Evolutionary conservation across 1,284 basidiomycete species (phyloP).

Genomic region (Apiotrichum sp.): DNA sequence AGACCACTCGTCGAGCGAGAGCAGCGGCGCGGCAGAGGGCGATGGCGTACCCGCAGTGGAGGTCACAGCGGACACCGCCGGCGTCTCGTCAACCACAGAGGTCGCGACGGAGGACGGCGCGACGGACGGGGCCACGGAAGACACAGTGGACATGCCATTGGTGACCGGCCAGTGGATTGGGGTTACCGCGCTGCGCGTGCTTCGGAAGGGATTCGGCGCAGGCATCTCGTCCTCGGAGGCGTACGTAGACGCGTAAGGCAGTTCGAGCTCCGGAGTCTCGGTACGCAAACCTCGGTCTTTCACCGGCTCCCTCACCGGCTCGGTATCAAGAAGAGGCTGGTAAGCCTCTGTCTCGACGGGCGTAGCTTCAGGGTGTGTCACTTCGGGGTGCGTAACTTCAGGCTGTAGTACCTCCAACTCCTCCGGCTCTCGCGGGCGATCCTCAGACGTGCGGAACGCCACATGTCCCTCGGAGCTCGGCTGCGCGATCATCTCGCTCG

Average conservation of each 20-base stretch:
- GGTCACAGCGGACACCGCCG: background rate
- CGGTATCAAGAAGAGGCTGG: too few relatives aligned
- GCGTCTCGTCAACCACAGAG: background rate
- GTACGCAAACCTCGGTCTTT: too few relatives aligned
- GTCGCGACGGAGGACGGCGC: background rate
- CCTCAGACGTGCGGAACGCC: background rate
- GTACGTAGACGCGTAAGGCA: too few relatives aligned
- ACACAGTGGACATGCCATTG: background rate
- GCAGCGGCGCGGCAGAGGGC: background rate
- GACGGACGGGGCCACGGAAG: background rate
- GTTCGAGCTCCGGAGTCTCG: too few relatives aligned
- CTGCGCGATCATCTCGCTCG: background rate
- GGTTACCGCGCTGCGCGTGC: background rate
- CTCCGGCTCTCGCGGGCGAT: too few relatives aligned
- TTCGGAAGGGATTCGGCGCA: background rate
- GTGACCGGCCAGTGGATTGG: background rate
- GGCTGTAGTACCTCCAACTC: too few relatives aligned
- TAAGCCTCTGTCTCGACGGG: background rate
- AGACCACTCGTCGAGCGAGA: background rate
- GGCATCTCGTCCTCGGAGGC: background rate
- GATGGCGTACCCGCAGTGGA: background rate
- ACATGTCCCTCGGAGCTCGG: background rate
- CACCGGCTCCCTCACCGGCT: too few relatives aligned
- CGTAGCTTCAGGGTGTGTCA: too few relatives aligned
- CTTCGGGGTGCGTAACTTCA: too few relatives aligned